A percentile compares a stretch with the other conserved stretches of the same genome.
Evolutionary conservation across 345 rosid species (phyloP).

Genomic region (Trapa incisa): DNA sequence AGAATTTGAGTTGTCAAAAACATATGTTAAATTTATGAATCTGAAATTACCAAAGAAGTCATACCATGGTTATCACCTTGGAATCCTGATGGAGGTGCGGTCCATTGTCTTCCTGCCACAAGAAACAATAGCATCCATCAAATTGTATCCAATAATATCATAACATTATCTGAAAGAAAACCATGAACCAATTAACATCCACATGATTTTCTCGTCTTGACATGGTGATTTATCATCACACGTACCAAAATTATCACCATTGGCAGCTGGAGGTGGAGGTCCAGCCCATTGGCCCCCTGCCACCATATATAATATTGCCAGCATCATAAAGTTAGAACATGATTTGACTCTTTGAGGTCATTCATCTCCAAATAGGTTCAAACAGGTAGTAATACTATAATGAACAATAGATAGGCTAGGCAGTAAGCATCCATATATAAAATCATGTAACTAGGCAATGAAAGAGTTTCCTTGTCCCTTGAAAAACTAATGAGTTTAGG

Average conservation of each 20-base stretch:
- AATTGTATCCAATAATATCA: too few relatives aligned
- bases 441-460: not conserved
- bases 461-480: not conserved
- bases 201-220: not conserved
- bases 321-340: not conserved
- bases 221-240: not conserved
- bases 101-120: constrained; percentile 5
- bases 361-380: not conserved
- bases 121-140: constrained; percentile 1
- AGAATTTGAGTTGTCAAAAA: not conserved
- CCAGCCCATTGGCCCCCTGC: constrained; percentile 1
- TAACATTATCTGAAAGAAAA: not conserved
- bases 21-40: not conserved
- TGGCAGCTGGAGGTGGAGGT: not conserved
- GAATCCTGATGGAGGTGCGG: constrained; percentile 7
- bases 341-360: not conserved
- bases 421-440: not conserved
- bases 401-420: not conserved
- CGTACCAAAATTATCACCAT: constrained; percentile 2
- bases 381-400: not conserved
- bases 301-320: not conserved
- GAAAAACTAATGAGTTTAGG: not conserved
- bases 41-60: not conserved
- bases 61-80: constrained; percentile 2
- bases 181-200: not conserved